phyloP scores from a whole-genome alignment of 2,329 filamentous ascomycete species.

The Penicillium palitans region DNA sequence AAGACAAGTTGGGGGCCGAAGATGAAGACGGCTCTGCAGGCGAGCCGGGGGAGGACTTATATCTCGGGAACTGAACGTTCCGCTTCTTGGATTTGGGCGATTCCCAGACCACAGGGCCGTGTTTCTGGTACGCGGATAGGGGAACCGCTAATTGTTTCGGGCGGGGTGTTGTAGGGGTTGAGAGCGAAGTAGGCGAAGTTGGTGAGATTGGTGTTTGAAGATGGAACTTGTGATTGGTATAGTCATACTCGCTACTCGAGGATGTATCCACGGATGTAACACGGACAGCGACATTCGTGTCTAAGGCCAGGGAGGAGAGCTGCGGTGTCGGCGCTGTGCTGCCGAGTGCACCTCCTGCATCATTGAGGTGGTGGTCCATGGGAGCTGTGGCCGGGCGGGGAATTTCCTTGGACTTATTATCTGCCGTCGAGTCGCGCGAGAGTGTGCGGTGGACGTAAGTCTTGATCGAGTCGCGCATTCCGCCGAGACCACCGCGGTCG shows the following conservation, averaged over 20 bases:
- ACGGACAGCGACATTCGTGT: background rate
- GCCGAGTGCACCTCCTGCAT: background rate
- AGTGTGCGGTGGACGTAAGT: slow-evolving; percentile 37
- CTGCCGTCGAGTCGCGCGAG: slow-evolving; percentile 27
- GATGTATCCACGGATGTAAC: background rate
- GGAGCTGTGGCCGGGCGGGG: slow-evolving; percentile 20
- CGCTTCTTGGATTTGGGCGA: slow-evolving; percentile 27
- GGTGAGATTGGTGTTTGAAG: slow-evolving; percentile 7
- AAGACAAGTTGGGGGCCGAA: slow-evolving; percentile 5
- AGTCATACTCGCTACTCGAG: slow-evolving; percentile 2
- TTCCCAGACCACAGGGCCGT: slow-evolving; percentile 40
- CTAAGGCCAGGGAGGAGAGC: background rate
- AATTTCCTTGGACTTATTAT: slow-evolving; percentile 15
- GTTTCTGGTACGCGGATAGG: slow-evolving; percentile 39
- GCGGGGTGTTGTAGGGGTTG: slow-evolving; percentile 14
- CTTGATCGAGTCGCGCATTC: slow-evolving; percentile 37
- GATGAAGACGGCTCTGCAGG: background rate
- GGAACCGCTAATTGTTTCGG: slow-evolving; percentile 36
- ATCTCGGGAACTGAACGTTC: slow-evolving; percentile 25
- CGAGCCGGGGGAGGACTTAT: background rate
- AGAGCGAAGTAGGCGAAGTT: slow-evolving; percentile 5
- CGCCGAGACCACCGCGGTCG: slow-evolving; percentile 25
- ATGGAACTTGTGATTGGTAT: slow-evolving; percentile 5
- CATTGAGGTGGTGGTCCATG: background rate
- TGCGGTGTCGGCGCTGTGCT: background rate